These are phyloP conservation scores for Mycena pura DNA, from an alignment of 768 basidiomycete species.

Conservation along the genomic window DNA sequence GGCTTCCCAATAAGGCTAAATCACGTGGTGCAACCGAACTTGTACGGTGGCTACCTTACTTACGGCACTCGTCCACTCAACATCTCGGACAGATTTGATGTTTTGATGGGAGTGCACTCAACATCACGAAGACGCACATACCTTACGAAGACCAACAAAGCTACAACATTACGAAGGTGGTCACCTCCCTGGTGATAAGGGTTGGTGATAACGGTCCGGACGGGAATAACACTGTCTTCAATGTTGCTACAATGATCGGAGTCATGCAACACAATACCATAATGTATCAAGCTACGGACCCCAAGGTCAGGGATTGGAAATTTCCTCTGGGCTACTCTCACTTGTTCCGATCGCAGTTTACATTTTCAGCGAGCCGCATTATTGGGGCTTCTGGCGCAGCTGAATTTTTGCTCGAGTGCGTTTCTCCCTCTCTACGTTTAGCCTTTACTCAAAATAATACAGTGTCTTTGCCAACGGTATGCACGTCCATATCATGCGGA, in stretches of 20 bases:
- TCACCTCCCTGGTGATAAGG: no score
- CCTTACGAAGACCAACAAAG: no score
- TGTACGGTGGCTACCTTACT: no score
- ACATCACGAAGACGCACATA: no score
- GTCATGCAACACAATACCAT: constrained; percentile 3
- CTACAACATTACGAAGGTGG: no score
- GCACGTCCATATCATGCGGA: no score
- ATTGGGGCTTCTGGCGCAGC: not conserved
- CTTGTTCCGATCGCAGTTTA: not conserved
- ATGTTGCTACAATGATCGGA: constrained; percentile 8
- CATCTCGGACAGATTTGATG: no score
- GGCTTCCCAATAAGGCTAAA: no score
- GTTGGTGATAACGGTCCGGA: constrained; percentile 19
- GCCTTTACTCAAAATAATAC: not conserved
- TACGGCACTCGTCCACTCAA: no score
- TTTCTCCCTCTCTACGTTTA: not conserved
- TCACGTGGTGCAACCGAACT: no score
- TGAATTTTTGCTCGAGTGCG: not conserved
- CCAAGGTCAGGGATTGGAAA: not conserved
- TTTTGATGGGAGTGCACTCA: no score
- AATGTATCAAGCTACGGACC: constrained; percentile 14
- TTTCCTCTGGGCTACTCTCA: no score
- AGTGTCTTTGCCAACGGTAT: constrained; percentile 20
- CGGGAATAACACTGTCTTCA: constrained; percentile 19
- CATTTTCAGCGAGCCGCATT: not conserved